Percentiles rank a stretch among this genome's conserved stretches.
These are phyloP conservation scores for Microstegium vimineum DNA, from an alignment of 176 grass and related monocot species.

Conservation along the genomic window DNA sequence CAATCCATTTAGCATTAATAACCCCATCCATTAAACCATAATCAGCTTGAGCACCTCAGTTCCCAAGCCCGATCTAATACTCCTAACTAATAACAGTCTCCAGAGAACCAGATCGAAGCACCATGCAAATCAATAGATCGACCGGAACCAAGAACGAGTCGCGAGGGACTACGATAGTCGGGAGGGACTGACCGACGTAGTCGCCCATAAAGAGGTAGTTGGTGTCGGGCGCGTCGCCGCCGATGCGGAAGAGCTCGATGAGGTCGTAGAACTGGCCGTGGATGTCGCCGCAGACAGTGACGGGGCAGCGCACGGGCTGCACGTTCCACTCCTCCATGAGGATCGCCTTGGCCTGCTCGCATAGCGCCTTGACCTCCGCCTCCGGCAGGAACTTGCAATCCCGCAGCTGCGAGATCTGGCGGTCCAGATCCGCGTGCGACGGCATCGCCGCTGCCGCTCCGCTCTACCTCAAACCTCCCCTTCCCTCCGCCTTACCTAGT, in stretches of 20 bases:
- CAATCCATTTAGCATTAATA: neutral
- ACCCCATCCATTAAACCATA: neutral
- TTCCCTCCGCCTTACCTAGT: neutral
- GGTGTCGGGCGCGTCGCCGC: slow-evolving; percentile 43
- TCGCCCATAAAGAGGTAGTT: slow-evolving; percentile 74
- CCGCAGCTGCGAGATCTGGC: slow-evolving; percentile 72
- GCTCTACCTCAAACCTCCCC: neutral
- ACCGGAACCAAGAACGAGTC: neutral
- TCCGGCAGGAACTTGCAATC: slow-evolving; percentile 57
- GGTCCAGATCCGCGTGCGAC: slow-evolving; percentile 68
- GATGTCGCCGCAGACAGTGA: slow-evolving; percentile 74
- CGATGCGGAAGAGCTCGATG: slow-evolving; percentile 74
- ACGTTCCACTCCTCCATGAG: slow-evolving; percentile 82
- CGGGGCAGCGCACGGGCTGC: slow-evolving; percentile 69
- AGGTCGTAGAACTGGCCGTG: slow-evolving; percentile 79
- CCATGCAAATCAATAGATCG: slow-evolving; percentile 7
- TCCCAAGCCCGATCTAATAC: neutral
- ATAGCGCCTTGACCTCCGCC: slow-evolving; percentile 56
- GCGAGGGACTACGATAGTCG: neutral
- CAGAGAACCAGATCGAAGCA: slow-evolving; percentile 17
- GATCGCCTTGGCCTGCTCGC: slow-evolving; percentile 74
- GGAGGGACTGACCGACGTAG: slow-evolving; percentile 39
- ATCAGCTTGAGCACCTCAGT: neutral
- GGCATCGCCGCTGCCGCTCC: slow-evolving; percentile 44
- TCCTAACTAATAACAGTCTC: neutral